Conservation (phyloP, 805 yeast genomes). For the Metschnikowia cerradonensis region DNA sequence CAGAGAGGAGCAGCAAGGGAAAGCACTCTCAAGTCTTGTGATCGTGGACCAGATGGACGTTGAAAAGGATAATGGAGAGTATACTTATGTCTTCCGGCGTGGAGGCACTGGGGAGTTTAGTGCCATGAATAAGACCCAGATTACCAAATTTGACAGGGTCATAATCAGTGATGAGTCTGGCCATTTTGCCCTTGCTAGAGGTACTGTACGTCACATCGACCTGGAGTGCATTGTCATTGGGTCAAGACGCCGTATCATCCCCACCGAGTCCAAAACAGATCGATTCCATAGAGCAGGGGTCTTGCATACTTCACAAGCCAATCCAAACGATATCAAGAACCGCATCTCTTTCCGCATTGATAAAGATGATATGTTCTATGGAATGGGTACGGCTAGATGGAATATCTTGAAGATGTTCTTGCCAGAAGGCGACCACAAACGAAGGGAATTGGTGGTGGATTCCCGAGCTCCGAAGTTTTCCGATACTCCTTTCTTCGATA, state of each 20-base stretch:
- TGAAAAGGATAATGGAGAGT: conserved; percentile 22
- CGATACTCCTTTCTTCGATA: conserved; percentile 20
- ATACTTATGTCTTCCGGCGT: conserved; percentile 44
- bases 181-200: conserved; percentile 68
- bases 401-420: conserved; percentile 69
- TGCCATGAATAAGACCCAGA: conserved; percentile 40
- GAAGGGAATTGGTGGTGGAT: conserved; percentile 53
- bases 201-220: conserved; percentile 46
- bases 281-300: conserved; percentile 34
- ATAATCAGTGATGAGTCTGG: conserved; percentile 78
- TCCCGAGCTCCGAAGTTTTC: conserved; percentile 43
- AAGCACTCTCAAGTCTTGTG: conserved; percentile 50
- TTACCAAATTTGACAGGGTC: conserved; percentile 57
- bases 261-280: conserved; percentile 35
- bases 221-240: conserved; percentile 44
- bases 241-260: conserved; percentile 51
- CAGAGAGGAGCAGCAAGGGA: conserved; percentile 59
- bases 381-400: conserved; percentile 70
- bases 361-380: conserved; percentile 71
- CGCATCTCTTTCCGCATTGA: conserved; percentile 58
- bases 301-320: conserved; percentile 10
- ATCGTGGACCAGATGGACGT: conserved; percentile 30
- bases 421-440: conserved; percentile 41
- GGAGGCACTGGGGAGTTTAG: conserved; percentile 21
- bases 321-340: conserved; percentile 2